phyloP scores from a whole-genome alignment of 352 stramenopile genomes.

The Phytophthora multivora region DNA sequence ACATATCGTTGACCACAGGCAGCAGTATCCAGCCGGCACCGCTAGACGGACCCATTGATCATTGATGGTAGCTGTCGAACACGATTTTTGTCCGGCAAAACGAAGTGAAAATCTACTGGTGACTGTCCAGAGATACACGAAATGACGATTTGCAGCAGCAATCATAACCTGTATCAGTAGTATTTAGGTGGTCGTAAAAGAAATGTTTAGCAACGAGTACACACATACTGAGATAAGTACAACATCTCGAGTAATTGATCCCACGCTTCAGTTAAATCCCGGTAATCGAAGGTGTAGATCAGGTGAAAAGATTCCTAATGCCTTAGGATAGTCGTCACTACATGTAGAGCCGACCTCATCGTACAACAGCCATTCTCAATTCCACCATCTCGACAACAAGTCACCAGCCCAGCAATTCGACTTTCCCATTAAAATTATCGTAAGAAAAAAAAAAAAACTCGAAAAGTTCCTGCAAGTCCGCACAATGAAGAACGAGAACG shows the following conservation, averaged over 20 bases:
- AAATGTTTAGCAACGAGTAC: too few species aligned
- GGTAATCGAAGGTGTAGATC: too few species aligned
- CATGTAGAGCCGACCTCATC: background rate
- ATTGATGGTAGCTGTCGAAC: constrained; percentile 3
- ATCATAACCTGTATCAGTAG: background rate
- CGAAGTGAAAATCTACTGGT: constrained; percentile 8
- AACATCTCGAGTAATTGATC: too few species aligned
- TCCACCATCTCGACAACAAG: background rate
- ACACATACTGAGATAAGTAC: too few species aligned
- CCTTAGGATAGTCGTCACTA: background rate
- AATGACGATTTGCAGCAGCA: background rate
- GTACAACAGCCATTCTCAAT: background rate
- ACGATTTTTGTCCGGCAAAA: constrained; percentile 2
- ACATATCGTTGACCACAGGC: background rate
- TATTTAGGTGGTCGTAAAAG: too few species aligned
- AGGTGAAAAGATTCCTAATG: too few species aligned
- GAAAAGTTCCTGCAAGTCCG: background rate
- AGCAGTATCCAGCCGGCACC: background rate
- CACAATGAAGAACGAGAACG: constrained; percentile 11
- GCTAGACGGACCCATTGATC: constrained; percentile 3
- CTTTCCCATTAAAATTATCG: too few species aligned
- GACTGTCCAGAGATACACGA: background rate
- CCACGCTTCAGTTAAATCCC: too few species aligned
- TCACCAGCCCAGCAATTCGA: background rate
- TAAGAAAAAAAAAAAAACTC: too few species aligned